Evolutionary conservation across 768 basidiomycete species (phyloP), one percentile per base, ranked within the genome.

Genomic region (Trametes villosa): DNA sequence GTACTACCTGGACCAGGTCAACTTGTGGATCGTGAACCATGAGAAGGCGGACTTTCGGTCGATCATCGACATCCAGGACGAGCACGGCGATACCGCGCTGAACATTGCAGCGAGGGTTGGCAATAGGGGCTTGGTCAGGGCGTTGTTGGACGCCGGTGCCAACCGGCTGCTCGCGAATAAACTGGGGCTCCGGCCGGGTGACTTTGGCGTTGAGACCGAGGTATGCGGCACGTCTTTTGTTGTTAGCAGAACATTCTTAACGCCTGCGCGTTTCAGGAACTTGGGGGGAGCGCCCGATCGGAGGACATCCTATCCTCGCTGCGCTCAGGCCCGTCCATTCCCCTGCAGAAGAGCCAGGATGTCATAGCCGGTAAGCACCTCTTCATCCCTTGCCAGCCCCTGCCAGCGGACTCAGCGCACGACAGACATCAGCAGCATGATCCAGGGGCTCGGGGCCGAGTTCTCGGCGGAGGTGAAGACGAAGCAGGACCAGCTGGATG

Each of bases 71-170:
- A 77, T 96, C 41, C 92, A 94, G 74, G 97, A 99, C 70, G 87
- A 92, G 65, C 89, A 98, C 71, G 97, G 96, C 0, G 97, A 99
- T 71, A 98, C 96, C 0, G 94, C 94, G 8, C 74, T 99, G 68
- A 97, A 97, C 76, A 92, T 98, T 67, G 94, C 96, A 15, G 96
- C 96, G 0, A 77, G 96, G 57, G 90, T 98, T 1, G 97, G 97
- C 2, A 97, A 94, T 72, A 81, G 90, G 62, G 88, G 89, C 62
- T 72, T 98, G 60, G 94, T 98, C 15, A 81, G 89, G 67, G 88
- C 93, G 3, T 74, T 98, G 66, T 68, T 99, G 60, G 96, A 97
- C 68, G 92, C 94, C 9, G 95, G 94, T 13, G 97, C 96, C 6
- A 96, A 98, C 74, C 86, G 90, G 65, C 83, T 86, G 67, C 79